These are phyloP conservation scores for Globisporangium uncinulatum DNA, from an alignment of 352 stramenopile species.

Conservation along the genomic window DNA sequence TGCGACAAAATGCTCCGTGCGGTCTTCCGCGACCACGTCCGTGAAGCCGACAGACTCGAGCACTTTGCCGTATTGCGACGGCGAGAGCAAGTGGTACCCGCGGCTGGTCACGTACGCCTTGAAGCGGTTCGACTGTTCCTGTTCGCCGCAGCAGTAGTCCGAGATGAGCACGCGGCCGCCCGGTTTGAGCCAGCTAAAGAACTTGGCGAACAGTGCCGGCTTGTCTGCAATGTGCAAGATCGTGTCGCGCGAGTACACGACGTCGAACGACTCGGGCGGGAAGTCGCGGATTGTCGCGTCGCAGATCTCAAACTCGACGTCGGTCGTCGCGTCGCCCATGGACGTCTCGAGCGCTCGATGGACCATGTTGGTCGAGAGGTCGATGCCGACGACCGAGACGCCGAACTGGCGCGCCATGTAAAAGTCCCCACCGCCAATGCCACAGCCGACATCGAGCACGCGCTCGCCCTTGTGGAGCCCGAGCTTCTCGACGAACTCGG, in stretches of 20 bases:
- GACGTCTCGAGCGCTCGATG: conserved; percentile 61
- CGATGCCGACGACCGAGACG: conserved; percentile 65
- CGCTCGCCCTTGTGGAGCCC: conserved; percentile 47
- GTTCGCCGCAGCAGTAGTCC: conserved; percentile 62
- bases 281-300: conserved; percentile 58
- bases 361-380: conserved; percentile 75
- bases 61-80: conserved; percentile 49
- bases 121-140: conserved; percentile 41
- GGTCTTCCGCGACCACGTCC: conserved; percentile 51
- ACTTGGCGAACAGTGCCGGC: conserved; percentile 30
- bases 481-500: conserved; percentile 67
- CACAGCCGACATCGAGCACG: conserved; percentile 89
- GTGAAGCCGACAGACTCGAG: conserved; percentile 47
- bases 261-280: conserved; percentile 55
- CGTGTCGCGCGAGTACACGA: conserved; percentile 43
- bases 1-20: conserved; percentile 57
- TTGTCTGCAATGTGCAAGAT: conserved; percentile 44
- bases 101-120: conserved; percentile 51
- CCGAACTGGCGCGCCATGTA: conserved; percentile 90
- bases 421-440: conserved; percentile 86
- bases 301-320: conserved; percentile 72
- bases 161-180: conserved; percentile 39
- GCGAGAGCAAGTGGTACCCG: conserved; percentile 62
- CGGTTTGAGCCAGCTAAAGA: conserved; percentile 37
- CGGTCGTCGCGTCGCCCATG: conserved; percentile 35